Evolutionary conservation across 768 basidiomycete species (phyloP).

Genomic region (Trametes elegans): DNA sequence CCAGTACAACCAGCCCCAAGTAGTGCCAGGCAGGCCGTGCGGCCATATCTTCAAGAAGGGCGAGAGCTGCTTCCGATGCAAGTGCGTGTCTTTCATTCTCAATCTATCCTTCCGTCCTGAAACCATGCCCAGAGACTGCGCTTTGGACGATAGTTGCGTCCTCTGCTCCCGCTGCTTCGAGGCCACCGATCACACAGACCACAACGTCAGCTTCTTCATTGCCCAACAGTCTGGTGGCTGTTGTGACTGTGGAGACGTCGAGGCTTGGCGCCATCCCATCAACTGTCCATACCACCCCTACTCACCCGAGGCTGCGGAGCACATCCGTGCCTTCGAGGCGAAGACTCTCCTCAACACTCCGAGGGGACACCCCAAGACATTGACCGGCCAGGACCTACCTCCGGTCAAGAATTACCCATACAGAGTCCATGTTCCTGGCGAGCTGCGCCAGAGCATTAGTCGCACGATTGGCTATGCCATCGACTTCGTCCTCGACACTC

Average conservation of each 20-base stretch:
- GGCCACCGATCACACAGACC: constrained; percentile 78
- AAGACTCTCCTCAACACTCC: constrained; percentile 25
- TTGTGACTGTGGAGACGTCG: constrained; percentile 92
- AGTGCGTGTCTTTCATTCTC: constrained; percentile 50
- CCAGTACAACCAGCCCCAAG: constrained; percentile 57
- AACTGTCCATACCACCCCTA: constrained; percentile 78
- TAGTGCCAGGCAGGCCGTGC: constrained; percentile 72
- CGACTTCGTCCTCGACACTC: constrained; percentile 80
- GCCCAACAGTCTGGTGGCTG: constrained; percentile 90
- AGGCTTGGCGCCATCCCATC: constrained; percentile 76
- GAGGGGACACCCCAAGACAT: constrained; percentile 40
- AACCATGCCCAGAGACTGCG: constrained; percentile 69
- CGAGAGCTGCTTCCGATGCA: constrained; percentile 92
- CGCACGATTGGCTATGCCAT: constrained; percentile 73
- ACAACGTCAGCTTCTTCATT: constrained; percentile 93
- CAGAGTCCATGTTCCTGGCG: constrained; percentile 54
- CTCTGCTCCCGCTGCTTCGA: constrained; percentile 90
- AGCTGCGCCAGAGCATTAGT: constrained; percentile 72
- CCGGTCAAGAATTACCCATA: constrained; percentile 60
- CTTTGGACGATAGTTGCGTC: constrained; percentile 85
- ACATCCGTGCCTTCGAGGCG: constrained; percentile 28
- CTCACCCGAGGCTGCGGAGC: constrained; percentile 27
- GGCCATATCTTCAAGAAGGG: constrained; percentile 87
- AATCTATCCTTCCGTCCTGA: neutral
- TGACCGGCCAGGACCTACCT: constrained; percentile 48